Evolutionary conservation across 768 basidiomycete genomes (phyloP), one percentile per base, ranked within the genome.

Genomic region (Tricholoma sp.): DNA sequence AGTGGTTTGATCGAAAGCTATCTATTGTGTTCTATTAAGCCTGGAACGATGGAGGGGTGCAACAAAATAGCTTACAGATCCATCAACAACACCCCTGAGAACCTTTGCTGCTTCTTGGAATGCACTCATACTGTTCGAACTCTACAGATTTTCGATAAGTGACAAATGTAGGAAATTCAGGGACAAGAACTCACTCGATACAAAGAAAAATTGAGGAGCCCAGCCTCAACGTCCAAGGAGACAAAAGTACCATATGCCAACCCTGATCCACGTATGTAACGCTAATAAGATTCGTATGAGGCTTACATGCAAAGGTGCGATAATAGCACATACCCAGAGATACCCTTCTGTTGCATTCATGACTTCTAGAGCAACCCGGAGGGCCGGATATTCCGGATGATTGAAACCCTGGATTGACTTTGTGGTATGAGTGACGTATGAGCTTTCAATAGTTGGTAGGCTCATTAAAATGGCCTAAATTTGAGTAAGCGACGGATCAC

Each of bases 281-380:
- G 83, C 89, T 91, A 55, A n/a, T 51, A 15, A n/a, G 42, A 55
- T 34, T 53, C 52, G 69, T 53, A 50, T 57, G 13, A 54, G 36
- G 50, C 12, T 15, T 48, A 31, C 37, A 41, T 20, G 44, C 17
- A 37, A 53, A 8, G 47, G 36, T 48, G 36, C 8, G 28, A 61
- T 2, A 6, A 5, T 36, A 17, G 24, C 24, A 57, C 69, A 36
- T 70, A 92, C 91, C 96, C 96, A 98, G 55, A 98, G 82, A 68
- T 87, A 97, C 61, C 92, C 90, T 74, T 98, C 97, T 9, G 92
- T 85, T 11, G 93, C 95, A 62, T 97, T 97, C 51, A 99, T 75
- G 13, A 94, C 84, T 61, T 95, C 90, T 2, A 85, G 72, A 4
- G 94, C 86, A n/a, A 98, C 81, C 18, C 86, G 81, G 28, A 96